Percentiles rank a stretch among this genome's conserved stretches.
phyloP scores from a whole-genome alignment of 2,329 filamentous ascomycete genomes.

The Cytospora leucostoma region DNA sequence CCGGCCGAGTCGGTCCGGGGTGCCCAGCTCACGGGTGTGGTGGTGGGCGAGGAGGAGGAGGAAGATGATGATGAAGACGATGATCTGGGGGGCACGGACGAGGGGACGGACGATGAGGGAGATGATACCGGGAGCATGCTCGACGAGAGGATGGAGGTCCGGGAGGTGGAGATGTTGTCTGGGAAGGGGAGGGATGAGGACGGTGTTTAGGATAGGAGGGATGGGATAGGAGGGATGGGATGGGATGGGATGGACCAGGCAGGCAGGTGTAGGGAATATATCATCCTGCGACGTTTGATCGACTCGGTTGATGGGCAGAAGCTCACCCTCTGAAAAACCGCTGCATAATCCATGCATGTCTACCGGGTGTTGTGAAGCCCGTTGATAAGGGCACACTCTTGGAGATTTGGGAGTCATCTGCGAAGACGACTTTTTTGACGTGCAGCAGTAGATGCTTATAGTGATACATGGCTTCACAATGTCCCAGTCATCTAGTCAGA shows the following conservation, averaged over 20 bases:
- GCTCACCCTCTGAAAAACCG: no score
- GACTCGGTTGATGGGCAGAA: background rate
- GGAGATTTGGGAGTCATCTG: no score
- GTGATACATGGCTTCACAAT: no score
- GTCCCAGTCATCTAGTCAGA: no score
- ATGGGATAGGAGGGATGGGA: no score
- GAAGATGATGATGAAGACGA: constrained; percentile 34
- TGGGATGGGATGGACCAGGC: no score
- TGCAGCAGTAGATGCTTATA: no score
- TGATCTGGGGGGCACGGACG: constrained; percentile 28
- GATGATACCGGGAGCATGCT: constrained; percentile 35
- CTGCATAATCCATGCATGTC: no score
- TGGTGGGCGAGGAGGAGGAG: constrained; percentile 29
- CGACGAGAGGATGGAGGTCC: constrained; percentile 35
- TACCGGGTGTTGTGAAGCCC: no score
- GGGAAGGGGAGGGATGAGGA: constrained; percentile 23
- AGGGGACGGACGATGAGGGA: constrained; percentile 40
- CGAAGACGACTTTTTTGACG: no score
- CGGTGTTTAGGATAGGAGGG: background rate
- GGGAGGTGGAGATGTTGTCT: constrained; percentile 33
- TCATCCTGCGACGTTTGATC: background rate
- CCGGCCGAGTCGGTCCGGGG: constrained; percentile 30
- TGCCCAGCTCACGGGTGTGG: constrained; percentile 26
- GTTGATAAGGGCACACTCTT: no score
- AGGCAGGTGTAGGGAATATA: background rate